Evolutionary conservation across 805 yeast species (phyloP).

Genomic region (Candida vaughaniae): DNA sequence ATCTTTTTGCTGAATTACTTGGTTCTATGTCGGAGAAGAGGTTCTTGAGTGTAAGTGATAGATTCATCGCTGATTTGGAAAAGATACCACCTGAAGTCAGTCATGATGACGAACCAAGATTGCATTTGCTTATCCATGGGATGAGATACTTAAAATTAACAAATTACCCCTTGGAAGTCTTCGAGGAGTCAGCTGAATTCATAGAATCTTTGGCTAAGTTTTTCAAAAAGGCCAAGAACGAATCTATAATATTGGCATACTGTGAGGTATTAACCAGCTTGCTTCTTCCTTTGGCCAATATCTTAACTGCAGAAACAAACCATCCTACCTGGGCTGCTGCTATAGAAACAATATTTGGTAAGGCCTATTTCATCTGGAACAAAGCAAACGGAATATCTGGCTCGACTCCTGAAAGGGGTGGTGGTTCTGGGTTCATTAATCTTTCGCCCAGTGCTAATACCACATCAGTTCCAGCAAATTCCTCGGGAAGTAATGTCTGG

Average conservation of each 20-base stretch:
- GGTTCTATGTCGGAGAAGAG: constrained; percentile 89
- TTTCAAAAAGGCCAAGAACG: constrained; percentile 63
- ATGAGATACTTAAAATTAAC: constrained; percentile 82
- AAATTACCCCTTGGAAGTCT: constrained; percentile 81
- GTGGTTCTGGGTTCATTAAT: constrained; percentile 7
- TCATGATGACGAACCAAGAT: constrained; percentile 49
- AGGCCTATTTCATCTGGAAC: constrained; percentile 46
- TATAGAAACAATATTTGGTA: constrained; percentile 57
- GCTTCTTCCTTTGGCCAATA: constrained; percentile 78
- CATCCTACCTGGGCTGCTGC: constrained; percentile 95
- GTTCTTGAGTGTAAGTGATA: constrained; percentile 84
- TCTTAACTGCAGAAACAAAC: constrained; percentile 89
- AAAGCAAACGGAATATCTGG: constrained; percentile 24
- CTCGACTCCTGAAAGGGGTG: constrained; percentile 4
- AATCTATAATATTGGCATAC: constrained; percentile 69
- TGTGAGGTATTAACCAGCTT: constrained; percentile 79
- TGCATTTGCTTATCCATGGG: constrained; percentile 80
- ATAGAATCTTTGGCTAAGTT: constrained; percentile 83
- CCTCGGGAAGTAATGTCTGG: constrained; percentile 48
- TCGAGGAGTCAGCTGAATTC: constrained; percentile 94
- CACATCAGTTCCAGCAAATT: neutral
- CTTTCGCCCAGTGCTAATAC: constrained; percentile 11
- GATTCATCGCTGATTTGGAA: constrained; percentile 91
- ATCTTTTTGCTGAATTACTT: constrained; percentile 78
- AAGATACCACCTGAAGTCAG: constrained; percentile 54